These are phyloP conservation scores for Penicillium sp. DNA, from an alignment of 2,329 filamentous ascomycete genomes.

Conservation along the genomic window DNA sequence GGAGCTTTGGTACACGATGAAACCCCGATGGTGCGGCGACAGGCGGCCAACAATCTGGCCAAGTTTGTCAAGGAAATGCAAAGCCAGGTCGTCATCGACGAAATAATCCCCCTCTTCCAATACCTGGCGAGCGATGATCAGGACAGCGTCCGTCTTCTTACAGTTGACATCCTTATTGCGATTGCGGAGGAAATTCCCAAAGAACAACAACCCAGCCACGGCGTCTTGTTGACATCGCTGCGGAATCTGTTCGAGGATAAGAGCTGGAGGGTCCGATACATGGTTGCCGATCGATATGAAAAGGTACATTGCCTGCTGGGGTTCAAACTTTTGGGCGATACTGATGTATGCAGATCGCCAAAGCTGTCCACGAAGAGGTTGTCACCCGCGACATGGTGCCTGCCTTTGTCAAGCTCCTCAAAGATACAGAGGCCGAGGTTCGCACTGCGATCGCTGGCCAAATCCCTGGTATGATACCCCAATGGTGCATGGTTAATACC, in stretches of 20 bases:
- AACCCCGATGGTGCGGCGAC: slow-evolving; percentile 97
- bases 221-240: slow-evolving; percentile 83
- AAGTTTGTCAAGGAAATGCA: slow-evolving; percentile 99
- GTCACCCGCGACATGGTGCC: slow-evolving; percentile 91
- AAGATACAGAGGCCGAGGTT: slow-evolving; percentile 97
- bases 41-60: slow-evolving; percentile 91
- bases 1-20: slow-evolving; percentile 93
- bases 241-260: slow-evolving; percentile 97
- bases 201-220: slow-evolving; percentile 95
- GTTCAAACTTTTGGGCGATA: not conserved
- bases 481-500: slow-evolving; percentile 20
- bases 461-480: slow-evolving; percentile 66
- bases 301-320: slow-evolving; percentile 60
- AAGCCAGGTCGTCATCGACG: slow-evolving; percentile 84
- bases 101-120: slow-evolving; percentile 99
- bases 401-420: slow-evolving; percentile 94
- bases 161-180: slow-evolving; percentile 92
- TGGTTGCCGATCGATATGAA: slow-evolving; percentile 98
- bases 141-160: slow-evolving; percentile 92
- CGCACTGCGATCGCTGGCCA: slow-evolving; percentile 95
- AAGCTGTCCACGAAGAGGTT: slow-evolving; percentile 96
- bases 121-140: slow-evolving; percentile 95
- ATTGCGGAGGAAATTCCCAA: slow-evolving; percentile 97
- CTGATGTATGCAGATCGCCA: slow-evolving; percentile 70
- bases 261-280: slow-evolving; percentile 98